Conservation (phyloP, 192 early-diverging fungal species). For the Mortierella hygrophila region DNA sequence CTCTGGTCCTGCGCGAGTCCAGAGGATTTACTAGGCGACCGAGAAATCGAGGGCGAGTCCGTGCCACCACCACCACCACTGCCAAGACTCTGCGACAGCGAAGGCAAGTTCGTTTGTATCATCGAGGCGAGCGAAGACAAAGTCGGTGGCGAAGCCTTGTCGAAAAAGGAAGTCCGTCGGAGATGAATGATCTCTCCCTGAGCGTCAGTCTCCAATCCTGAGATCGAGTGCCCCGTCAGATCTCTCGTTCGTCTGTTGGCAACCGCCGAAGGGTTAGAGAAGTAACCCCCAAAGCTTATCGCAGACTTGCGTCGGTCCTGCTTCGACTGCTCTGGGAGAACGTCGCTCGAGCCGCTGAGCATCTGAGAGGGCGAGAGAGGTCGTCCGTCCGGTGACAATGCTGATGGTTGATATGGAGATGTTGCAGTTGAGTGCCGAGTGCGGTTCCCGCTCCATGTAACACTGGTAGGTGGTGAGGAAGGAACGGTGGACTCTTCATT, state of each 20-base stretch:
- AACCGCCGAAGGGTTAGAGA: slow-evolving; percentile 14
- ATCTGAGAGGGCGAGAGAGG: slow-evolving; percentile 15
- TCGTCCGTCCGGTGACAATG: slow-evolving; percentile 10
- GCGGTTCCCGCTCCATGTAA: neutral
- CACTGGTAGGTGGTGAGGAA: neutral
- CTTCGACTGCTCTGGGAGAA: slow-evolving; percentile 9
- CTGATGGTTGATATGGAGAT: slow-evolving; percentile 2
- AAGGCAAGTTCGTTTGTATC: slow-evolving; percentile 4
- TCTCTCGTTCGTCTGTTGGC: slow-evolving; percentile 19
- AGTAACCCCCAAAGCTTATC: slow-evolving; percentile 50
- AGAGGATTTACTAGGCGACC: slow-evolving; percentile 17
- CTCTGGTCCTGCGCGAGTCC: neutral
- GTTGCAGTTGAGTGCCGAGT: neutral
- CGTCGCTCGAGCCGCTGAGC: neutral
- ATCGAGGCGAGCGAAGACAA: slow-evolving; percentile 11
- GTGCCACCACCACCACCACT: neutral
- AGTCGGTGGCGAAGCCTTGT: slow-evolving; percentile 20
- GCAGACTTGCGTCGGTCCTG: slow-evolving; percentile 51
- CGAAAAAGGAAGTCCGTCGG: slow-evolving; percentile 33
- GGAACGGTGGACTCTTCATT: neutral
- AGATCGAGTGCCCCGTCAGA: slow-evolving; percentile 15
- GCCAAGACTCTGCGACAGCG: neutral
- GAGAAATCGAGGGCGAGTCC: slow-evolving; percentile 5
- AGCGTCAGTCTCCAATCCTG: slow-evolving; percentile 26
- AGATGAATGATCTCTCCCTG: slow-evolving; percentile 44